Base-by-base conservation (phyloP, 2,329 filamentous ascomycete genomes). In the Paecilomyces formosus region DNA sequence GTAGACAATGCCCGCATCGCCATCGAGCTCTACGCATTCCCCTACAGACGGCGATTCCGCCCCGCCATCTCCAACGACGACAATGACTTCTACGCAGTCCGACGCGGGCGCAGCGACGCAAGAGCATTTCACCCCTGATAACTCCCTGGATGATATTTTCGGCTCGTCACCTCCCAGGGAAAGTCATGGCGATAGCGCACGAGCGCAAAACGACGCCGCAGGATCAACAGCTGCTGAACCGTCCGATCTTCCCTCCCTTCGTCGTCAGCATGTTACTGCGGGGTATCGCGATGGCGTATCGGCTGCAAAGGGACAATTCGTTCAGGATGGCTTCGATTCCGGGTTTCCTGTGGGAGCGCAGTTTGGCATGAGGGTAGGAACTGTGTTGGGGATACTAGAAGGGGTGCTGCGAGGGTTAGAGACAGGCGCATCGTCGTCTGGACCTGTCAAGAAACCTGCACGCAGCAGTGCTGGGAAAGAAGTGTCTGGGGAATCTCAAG, bases 231-330 rank as follows among this genome's bases (percentile, higher is more conserved):
- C 65, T n/a, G 26, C 56, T 26, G 69, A 83, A 57, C 79, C 81
- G 49, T 86, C 83, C n/a, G 92, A 96, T 66, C 82, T 94, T 55
- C 85, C 83, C 21, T 86, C 88, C 24, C 82, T 96, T 15, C 86
- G 88, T 66, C 82, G 85, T 50, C 86, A 89, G 57, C 91, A 96
- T 72, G 83, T 85, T 56, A 97, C 89, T 7, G 87, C 89, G 45
- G 94, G 94, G 21, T 97, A 97, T 75, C 88, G 93, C 60, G 92
- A 97, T 67, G 94, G 93, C 52, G 83, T 97, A 56, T 82, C 88
- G 0, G 79, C 78, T 2, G 89, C 88, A 31, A 97, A 97, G 72
- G 83, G 84, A 26, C 76, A 81, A 54, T 88, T 86, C 66, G 85
- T 97, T 26, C 94, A 99, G 74, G 81, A 81, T 13, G 93, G 93